phyloP scores from a whole-genome alignment of 108 stramenopile genomes.

The Pseudonitzschia pungens region DNA sequence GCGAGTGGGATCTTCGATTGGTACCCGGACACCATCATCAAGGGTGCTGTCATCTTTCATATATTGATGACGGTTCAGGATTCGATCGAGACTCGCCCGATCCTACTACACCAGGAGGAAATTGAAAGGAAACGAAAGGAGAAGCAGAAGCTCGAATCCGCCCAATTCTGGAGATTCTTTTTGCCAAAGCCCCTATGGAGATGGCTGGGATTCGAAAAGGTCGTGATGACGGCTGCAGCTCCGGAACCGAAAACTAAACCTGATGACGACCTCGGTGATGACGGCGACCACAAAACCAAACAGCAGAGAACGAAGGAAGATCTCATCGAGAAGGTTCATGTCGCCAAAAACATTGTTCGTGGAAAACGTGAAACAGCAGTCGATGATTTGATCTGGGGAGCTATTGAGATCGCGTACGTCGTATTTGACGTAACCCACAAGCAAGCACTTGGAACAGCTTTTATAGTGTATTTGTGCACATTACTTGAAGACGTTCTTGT shows the following conservation, averaged over 20 bases:
- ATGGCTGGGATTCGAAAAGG: neutral
- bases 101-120: neutral
- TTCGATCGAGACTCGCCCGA: neutral
- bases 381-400: conserved; percentile 13
- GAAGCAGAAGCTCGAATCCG: neutral
- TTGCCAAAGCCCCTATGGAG: conserved; percentile 5
- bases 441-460: neutral
- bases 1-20: conserved; percentile 7
- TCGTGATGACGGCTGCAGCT: neutral
- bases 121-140: neutral
- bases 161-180: conserved; percentile 13
- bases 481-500: conserved; percentile 1
- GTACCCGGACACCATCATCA: neutral
- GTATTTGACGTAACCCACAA: neutral
- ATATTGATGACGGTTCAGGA: neutral
- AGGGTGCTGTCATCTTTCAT: conserved; percentile 4
- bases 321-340: neutral
- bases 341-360: neutral
- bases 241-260: neutral
- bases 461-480: neutral
- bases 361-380: conserved; percentile 7
- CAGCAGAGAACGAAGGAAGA: neutral
- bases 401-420: conserved; percentile 6
- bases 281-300: neutral
- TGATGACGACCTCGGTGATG: neutral